These are phyloP conservation scores for Hypoxylon rickii DNA, from an alignment of 495 filamentous ascomycete species.

Conservation along the genomic window DNA sequence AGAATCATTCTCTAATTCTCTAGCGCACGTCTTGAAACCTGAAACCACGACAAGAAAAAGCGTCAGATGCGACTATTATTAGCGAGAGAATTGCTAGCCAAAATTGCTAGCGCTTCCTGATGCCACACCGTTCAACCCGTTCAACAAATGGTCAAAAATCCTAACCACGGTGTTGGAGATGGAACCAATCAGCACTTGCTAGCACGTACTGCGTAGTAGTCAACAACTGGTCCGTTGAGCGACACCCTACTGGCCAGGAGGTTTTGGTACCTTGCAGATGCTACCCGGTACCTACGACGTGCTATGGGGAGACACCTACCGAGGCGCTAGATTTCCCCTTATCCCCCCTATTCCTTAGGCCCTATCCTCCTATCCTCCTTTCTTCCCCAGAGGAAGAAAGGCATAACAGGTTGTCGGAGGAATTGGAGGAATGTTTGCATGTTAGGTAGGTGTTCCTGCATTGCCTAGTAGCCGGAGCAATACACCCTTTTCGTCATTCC, in stretches of 20 bases:
- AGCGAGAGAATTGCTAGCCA: slow-evolving; percentile 31
- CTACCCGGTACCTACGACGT: slow-evolving; percentile 1
- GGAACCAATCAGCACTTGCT: slow-evolving; percentile 20
- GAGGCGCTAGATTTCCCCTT: slow-evolving; percentile 3
- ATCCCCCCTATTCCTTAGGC: slow-evolving; percentile 6
- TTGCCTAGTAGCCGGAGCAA: slow-evolving; percentile 22
- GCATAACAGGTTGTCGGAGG: slow-evolving; percentile 21
- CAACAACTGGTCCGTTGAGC: slow-evolving; percentile 13
- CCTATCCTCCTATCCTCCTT: too few species aligned
- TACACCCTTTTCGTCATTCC: slow-evolving; percentile 14
- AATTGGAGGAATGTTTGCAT: slow-evolving; percentile 30
- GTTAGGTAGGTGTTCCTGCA: slow-evolving; percentile 26
- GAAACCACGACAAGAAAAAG: slow-evolving; percentile 13
- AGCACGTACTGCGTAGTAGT: too few species aligned
- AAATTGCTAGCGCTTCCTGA: slow-evolving; percentile 14
- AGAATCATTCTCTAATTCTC: too few species aligned
- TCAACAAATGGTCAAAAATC: slow-evolving; percentile 11
- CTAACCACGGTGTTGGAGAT: slow-evolving; percentile 16
- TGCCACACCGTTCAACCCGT: slow-evolving; percentile 26
- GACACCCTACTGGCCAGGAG: slow-evolving; percentile 18
- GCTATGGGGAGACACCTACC: too few species aligned
- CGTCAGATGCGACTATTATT: slow-evolving; percentile 25
- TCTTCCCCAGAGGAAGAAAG: slow-evolving; percentile 19
- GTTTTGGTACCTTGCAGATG: slow-evolving; percentile 30
- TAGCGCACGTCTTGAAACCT: slow-evolving; percentile 18